Conservation (phyloP, 2,329 filamentous ascomycete genomes). For the Chaetomium strumarium region DNA sequence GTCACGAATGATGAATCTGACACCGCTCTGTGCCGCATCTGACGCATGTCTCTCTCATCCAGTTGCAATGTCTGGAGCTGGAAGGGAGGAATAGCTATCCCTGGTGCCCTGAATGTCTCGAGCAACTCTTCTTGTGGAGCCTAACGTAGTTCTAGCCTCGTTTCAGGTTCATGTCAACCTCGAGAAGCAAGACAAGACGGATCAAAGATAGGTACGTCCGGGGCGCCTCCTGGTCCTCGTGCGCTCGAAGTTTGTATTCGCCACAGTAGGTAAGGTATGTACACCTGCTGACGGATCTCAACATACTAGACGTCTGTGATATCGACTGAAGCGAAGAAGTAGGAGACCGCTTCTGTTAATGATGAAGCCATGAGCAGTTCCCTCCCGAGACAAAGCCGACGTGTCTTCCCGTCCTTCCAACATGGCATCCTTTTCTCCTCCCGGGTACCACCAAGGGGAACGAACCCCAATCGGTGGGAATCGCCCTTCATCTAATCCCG, state of each 20-base stretch:
- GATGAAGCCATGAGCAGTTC: no score
- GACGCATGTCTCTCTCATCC: not conserved
- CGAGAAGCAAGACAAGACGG: slow-evolving; percentile 16
- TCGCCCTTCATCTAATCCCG: no score
- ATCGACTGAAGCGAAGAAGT: no score
- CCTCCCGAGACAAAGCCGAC: no score
- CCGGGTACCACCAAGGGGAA: no score
- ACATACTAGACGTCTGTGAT: no score
- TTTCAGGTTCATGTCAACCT: slow-evolving; percentile 3
- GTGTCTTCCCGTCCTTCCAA: no score
- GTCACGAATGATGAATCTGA: not conserved
- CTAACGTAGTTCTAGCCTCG: slow-evolving; percentile 3
- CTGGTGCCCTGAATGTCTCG: slow-evolving; percentile 5
- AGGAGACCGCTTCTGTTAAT: no score
- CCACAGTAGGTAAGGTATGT: no score
- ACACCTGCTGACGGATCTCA: no score
- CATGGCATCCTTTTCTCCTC: no score
- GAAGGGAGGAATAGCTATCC: slow-evolving; percentile 14
- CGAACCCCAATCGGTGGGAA: no score
- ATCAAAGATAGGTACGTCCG: not conserved
- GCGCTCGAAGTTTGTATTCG: not conserved
- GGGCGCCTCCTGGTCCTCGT: not conserved
- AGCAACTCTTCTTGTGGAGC: not conserved
- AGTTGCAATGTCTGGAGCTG: slow-evolving; percentile 16
- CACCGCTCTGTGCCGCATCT: not conserved